Conservation (phyloP, 2,329 filamentous ascomycete species). For the Diaporthe longicolla region DNA sequence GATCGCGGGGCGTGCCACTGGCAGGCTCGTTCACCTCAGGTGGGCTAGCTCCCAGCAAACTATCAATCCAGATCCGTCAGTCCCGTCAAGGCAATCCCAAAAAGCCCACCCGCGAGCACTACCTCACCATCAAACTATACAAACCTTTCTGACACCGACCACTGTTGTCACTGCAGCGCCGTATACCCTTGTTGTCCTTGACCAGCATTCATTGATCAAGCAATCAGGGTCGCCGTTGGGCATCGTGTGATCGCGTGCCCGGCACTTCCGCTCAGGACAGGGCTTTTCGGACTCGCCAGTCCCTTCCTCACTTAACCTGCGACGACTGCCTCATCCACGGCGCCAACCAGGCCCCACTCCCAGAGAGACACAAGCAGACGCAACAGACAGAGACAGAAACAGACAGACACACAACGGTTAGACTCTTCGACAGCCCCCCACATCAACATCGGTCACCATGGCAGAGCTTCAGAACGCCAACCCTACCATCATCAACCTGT, state of each 20-base stretch:
- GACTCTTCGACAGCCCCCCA: not conserved
- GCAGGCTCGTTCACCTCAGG: not conserved
- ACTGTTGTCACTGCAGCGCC: not conserved
- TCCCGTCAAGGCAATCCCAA: slow-evolving; percentile 6
- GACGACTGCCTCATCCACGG: slow-evolving; percentile 34
- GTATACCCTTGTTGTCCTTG: slow-evolving; percentile 4
- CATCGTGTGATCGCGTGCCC: slow-evolving; percentile 15
- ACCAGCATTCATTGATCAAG: not conserved
- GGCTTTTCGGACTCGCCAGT: slow-evolving; percentile 31
- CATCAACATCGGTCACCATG: slow-evolving; percentile 53
- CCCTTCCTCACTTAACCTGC: slow-evolving; percentile 37
- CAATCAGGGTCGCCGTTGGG: not conserved
- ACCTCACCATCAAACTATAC: slow-evolving; percentile 2
- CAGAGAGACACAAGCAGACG: slow-evolving; percentile 2
- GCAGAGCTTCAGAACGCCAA: slow-evolving; percentile 81
- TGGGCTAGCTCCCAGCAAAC: not conserved
- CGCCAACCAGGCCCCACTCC: slow-evolving; percentile 27
- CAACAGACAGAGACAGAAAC: not conserved
- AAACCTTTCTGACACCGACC: not conserved
- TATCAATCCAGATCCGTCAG: slow-evolving; percentile 5
- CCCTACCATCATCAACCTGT: slow-evolving; percentile 89
- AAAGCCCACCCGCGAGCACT: not conserved
- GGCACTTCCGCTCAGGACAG: slow-evolving; percentile 30
- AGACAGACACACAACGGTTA: not conserved
- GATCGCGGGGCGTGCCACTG: slow-evolving; percentile 19